phyloP scores from a whole-genome alignment of 192 early-diverging fungal genomes.

The Coemansia sp. region DNA sequence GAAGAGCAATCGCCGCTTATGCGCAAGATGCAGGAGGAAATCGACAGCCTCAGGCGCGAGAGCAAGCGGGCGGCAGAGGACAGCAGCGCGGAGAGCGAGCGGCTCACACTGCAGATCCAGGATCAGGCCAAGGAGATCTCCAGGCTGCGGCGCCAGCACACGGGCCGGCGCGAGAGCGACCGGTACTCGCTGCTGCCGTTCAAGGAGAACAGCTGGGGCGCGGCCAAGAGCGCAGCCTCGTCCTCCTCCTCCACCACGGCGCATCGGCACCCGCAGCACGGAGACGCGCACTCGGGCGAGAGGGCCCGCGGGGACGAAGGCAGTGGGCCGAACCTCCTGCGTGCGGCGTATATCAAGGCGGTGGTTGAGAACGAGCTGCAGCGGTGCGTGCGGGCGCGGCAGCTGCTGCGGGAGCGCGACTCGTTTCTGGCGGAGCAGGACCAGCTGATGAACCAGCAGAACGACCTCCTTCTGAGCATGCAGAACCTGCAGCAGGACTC shows the following conservation, averaged over 20 bases:
- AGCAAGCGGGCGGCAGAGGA: slow-evolving; percentile 12
- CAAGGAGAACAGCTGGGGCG: slow-evolving; percentile 38
- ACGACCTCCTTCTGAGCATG: slow-evolving; percentile 30
- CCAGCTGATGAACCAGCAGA: slow-evolving; percentile 50
- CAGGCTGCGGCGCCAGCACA: slow-evolving; percentile 37
- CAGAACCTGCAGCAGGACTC: slow-evolving; percentile 13
- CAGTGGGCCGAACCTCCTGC: slow-evolving; percentile 33
- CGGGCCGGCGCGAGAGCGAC: slow-evolving; percentile 33
- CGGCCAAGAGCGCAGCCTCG: slow-evolving; percentile 9
- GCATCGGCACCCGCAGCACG: neutral
- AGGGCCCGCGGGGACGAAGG: neutral
- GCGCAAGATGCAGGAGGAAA: slow-evolving; percentile 25
- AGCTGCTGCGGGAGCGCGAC: slow-evolving; percentile 48
- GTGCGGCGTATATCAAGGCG: slow-evolving; percentile 46
- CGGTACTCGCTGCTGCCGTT: slow-evolving; percentile 40
- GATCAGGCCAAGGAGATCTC: slow-evolving; percentile 46
- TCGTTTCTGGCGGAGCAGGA: slow-evolving; percentile 36
- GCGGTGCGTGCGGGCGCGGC: slow-evolving; percentile 46
- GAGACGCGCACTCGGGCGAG: neutral
- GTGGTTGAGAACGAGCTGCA: slow-evolving; percentile 44
- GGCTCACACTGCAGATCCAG: slow-evolving; percentile 41
- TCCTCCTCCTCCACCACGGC: neutral
- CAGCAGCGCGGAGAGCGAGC: slow-evolving; percentile 26
- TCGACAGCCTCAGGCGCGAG: slow-evolving; percentile 20
- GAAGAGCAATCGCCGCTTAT: neutral